These are phyloP conservation scores for Termitomyces sp. DNA, from an alignment of 768 basidiomycete species.

Conservation along the genomic window DNA sequence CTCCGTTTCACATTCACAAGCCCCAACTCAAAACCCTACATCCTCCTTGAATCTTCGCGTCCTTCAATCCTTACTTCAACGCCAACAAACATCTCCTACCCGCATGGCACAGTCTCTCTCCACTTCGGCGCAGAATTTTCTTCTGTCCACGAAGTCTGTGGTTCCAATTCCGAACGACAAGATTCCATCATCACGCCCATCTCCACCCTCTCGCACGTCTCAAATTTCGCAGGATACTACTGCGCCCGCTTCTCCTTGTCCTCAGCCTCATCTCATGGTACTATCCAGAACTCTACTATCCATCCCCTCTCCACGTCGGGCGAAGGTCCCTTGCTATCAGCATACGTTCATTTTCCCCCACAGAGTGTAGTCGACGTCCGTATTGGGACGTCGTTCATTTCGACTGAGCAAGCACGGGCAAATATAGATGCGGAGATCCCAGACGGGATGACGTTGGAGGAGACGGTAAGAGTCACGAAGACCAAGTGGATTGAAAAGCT, in stretches of 20 bases:
- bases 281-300: conserved; percentile 40
- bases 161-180: conserved; percentile 51
- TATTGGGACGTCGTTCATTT: conserved; percentile 75
- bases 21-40: conserved; percentile 35
- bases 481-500: conserved; percentile 56
- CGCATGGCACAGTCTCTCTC: conserved; percentile 46
- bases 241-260: conserved; percentile 52
- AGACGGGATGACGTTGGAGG: conserved; percentile 39
- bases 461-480: conserved; percentile 44
- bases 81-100: conserved; percentile 43
- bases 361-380: conserved; percentile 49
- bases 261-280: conserved; percentile 31
- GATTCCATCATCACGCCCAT: conserved; percentile 64
- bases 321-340: conserved; percentile 43
- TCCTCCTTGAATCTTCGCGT: conserved; percentile 65
- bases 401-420: conserved; percentile 54
- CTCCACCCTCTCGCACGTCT: conserved; percentile 30
- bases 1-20: conserved; percentile 60
- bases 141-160: conserved; percentile 46
- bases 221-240: conserved; percentile 51
- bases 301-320: conserved; percentile 22
- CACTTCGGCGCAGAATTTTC: conserved; percentile 17
- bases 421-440: conserved; percentile 46
- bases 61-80: conserved; percentile 54
- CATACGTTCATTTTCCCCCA: conserved; percentile 43